Base-by-base conservation (phyloP, 140 eudicot species). In the Senecio squalidus region DNA sequence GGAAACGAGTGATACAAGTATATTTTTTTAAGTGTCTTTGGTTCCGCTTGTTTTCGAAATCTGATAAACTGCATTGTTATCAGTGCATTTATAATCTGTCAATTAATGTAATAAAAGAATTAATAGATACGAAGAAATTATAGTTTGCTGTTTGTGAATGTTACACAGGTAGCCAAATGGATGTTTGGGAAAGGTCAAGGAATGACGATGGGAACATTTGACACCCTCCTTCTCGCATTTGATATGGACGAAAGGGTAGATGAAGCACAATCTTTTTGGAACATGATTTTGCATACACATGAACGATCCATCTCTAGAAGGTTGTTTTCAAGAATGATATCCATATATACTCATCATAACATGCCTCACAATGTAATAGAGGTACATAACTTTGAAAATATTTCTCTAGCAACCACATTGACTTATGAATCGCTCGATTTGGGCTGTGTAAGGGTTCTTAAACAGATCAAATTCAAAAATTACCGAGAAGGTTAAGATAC, bases 141-240 rank as follows among this genome's bases (percentile, higher is more conserved):
- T 6, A n/a, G n/a, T 14, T 75, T 33, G 18, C 41, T 62, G 27
- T 58, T 67, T 33, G 1, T 16, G 6, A 9, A 21, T 64, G 50
- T 58, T 70, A 22, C 14, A n/a, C 76, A 91, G 96, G 84, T 91
- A 69, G 82, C 96, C 9, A 91, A 91, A 80, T 91, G 96, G 98
- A 91, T 91, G 98, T 51, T 91, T 30, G 81, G 92, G 53, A 91
- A 91, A 79, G 97, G 97, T 41, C 94, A 90, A 80, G 95, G 97
- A 44, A 82, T 93, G 82, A 91, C 96, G 29, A 86, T 91, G 98
- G 85, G 83, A 55, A 86, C 96, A 24, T 91, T 81, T 55, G 96
- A 91, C 62, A 63, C 84, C 61, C 91, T 91, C 38, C 66, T 91
- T 14, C 71, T 80, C 20, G 98, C 98, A 49, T 86, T 84, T 55